Percentiles rank a stretch among this genome's conserved stretches.
Evolutionary conservation across 345 rosid genomes (phyloP).

Genomic region (Citropsis articulata): DNA sequence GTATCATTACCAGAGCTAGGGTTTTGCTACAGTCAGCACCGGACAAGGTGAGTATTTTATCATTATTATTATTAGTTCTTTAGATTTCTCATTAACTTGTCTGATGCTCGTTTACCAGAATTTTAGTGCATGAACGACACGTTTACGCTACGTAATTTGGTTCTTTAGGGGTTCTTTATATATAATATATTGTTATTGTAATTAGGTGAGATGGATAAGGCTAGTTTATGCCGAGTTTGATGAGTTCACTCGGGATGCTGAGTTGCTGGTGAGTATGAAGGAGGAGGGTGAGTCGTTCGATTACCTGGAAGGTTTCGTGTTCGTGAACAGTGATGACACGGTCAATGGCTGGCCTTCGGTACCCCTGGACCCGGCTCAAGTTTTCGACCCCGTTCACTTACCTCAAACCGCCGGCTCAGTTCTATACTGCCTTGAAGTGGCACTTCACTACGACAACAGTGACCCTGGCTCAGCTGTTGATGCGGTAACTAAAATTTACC

Average conservation of each 20-base stretch:
- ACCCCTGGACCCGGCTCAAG: slow-evolving; percentile 39
- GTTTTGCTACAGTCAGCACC: slow-evolving; percentile 73
- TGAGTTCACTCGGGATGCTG: slow-evolving; percentile 69
- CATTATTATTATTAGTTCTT: background rate
- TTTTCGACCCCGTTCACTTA: slow-evolving; percentile 41
- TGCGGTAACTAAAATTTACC: slow-evolving; percentile 42
- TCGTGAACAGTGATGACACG: slow-evolving; percentile 76
- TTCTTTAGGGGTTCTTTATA: background rate
- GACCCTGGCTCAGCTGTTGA: slow-evolving; percentile 49
- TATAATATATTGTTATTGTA: background rate
- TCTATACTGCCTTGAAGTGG: slow-evolving; percentile 85
- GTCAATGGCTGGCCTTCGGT: slow-evolving; percentile 89
- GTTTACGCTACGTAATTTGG: slow-evolving; percentile 22
- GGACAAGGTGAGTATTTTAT: slow-evolving; percentile 50
- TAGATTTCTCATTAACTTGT: background rate
- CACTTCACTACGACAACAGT: slow-evolving; percentile 51
- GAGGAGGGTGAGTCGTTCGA: slow-evolving; percentile 57
- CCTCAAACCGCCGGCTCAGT: slow-evolving; percentile 62
- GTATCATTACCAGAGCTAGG: slow-evolving; percentile 82
- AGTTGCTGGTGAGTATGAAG: slow-evolving; percentile 64
- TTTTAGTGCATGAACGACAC: slow-evolving; percentile 30
- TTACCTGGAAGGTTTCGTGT: slow-evolving; percentile 89
- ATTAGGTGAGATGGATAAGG: slow-evolving; percentile 96
- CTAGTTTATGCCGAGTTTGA: slow-evolving; percentile 70
- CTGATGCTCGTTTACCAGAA: background rate